Evolutionary conservation across 164 flowering plant genomes (phyloP).

Genomic region (Chloranthus sessilifolius): DNA sequence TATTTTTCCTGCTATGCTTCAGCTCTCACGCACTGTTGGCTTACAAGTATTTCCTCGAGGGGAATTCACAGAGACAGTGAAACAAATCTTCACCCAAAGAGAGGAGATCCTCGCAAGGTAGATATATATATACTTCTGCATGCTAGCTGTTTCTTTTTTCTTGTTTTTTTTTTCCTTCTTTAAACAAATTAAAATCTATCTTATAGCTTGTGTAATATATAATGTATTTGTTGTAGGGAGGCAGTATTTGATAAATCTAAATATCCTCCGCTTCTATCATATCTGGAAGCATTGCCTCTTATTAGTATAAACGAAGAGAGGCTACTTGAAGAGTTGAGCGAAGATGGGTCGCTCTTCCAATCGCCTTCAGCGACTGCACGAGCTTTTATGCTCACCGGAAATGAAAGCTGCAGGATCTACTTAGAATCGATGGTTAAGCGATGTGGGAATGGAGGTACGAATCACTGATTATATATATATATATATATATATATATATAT

Average conservation of each 20-base stretch:
- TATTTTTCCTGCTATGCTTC: conserved; percentile 38
- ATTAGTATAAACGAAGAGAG: conserved; percentile 9
- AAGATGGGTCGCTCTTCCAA: conserved; percentile 35
- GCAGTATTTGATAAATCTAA: conserved; percentile 6
- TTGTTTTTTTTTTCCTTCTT: no score
- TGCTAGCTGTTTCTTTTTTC: no score
- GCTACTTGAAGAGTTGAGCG: conserved; percentile 16
- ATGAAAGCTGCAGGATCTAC: conserved; percentile 19
- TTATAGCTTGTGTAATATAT: no score
- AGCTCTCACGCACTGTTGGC: conserved; percentile 16
- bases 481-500: no score
- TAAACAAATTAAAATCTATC: no score
- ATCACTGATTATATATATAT: no score
- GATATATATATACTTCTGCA: no score
- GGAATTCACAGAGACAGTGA: conserved; percentile 1
- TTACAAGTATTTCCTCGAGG: conserved; percentile 9
- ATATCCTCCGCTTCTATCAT: conserved; percentile 21
- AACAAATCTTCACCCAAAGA: conserved; percentile 11
- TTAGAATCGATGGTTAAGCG: conserved; percentile 26
- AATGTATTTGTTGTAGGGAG: no score
- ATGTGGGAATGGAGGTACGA: conserved; percentile 28
- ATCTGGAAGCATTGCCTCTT: conserved; percentile 31
- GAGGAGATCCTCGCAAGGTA: conserved; percentile 30
- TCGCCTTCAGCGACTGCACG: conserved; percentile 42
- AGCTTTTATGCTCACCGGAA: conserved; percentile 30